Evolutionary conservation across 768 basidiomycete genomes (phyloP).

Genomic region (Tephrocybe sp.): DNA sequence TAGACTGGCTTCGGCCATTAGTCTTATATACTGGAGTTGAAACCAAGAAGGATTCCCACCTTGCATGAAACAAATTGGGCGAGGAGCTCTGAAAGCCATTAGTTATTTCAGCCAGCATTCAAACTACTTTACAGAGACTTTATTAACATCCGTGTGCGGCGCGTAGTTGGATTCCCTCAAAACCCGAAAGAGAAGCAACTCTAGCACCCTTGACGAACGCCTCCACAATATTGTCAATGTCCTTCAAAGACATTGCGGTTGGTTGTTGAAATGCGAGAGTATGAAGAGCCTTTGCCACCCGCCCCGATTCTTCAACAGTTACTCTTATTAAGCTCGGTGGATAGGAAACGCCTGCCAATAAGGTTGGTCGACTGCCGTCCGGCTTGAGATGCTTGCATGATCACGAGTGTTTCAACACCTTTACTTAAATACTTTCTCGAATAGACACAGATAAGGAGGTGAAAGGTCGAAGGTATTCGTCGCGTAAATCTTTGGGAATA

Average conservation of each 20-base stretch:
- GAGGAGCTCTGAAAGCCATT: constrained; percentile 61
- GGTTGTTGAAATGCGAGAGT: constrained; percentile 64
- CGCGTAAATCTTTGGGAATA: constrained; percentile 46
- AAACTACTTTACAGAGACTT: no score
- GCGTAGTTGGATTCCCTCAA: constrained; percentile 88
- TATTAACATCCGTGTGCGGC: constrained; percentile 82
- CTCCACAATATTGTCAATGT: constrained; percentile 61
- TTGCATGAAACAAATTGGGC: constrained; percentile 77
- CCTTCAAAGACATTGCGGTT: constrained; percentile 50
- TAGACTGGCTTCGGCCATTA: constrained; percentile 27
- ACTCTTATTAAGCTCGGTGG: constrained; percentile 66
- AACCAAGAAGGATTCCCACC: constrained; percentile 33
- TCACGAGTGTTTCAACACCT: constrained; percentile 53
- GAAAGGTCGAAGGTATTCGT: constrained; percentile 51
- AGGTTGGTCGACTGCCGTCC: constrained; percentile 83
- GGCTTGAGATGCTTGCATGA: constrained; percentile 83
- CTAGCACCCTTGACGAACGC: constrained; percentile 69
- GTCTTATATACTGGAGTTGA: background rate
- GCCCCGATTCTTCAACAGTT: constrained; percentile 27
- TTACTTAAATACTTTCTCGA: constrained; percentile 30
- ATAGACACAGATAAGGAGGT: constrained; percentile 49
- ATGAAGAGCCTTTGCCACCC: constrained; percentile 41
- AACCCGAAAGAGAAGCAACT: constrained; percentile 66
- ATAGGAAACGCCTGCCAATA: constrained; percentile 64
- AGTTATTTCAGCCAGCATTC: no score